Percentiles rank a stretch among this genome's conserved stretches.
These are phyloP conservation scores for Ogataea polymorpha DNA, from an alignment of 805 yeast genomes.

Conservation along the genomic window DNA sequence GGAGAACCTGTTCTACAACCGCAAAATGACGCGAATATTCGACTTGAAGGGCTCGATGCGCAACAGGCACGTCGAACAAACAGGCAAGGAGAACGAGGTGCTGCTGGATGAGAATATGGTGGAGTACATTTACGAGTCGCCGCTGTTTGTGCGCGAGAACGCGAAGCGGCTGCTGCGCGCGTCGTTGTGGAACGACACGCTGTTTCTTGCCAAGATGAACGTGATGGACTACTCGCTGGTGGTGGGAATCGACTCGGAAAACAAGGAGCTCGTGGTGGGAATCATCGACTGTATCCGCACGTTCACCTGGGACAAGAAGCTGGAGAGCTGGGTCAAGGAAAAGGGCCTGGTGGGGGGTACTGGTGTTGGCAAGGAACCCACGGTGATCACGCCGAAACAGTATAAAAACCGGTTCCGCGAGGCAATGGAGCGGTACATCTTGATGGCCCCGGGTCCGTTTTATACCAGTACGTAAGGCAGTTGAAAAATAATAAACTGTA, in stretches of 20 bases:
- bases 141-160: constrained; percentile 88
- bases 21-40: constrained; percentile 79
- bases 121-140: constrained; percentile 94
- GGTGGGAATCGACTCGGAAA: constrained; percentile 78
- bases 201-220: constrained; percentile 92
- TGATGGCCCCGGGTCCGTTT: constrained; percentile 80
- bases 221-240: constrained; percentile 98
- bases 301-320: constrained; percentile 97
- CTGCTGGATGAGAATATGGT: constrained; percentile 96
- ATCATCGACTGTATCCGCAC: constrained; percentile 92
- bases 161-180: constrained; percentile 83
- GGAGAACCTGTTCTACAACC: constrained; percentile 91
- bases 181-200: constrained; percentile 91
- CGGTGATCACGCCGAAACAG: constrained; percentile 95
- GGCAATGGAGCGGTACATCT: constrained; percentile 93
- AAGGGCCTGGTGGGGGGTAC: constrained; percentile 78
- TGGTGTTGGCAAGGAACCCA: constrained; percentile 87
- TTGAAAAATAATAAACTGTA: too few species aligned
- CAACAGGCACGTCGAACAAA: constrained; percentile 92
- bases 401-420: constrained; percentile 92
- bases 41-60: constrained; percentile 98
- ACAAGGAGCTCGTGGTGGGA: constrained; percentile 79
- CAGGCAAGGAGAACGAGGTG: constrained; percentile 94
- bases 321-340: constrained; percentile 98
- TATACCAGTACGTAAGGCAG: constrained; percentile 24